Evolutionary conservation across 2,329 filamentous ascomycete genomes (phyloP).

Genomic region (Curvularia lunata): DNA sequence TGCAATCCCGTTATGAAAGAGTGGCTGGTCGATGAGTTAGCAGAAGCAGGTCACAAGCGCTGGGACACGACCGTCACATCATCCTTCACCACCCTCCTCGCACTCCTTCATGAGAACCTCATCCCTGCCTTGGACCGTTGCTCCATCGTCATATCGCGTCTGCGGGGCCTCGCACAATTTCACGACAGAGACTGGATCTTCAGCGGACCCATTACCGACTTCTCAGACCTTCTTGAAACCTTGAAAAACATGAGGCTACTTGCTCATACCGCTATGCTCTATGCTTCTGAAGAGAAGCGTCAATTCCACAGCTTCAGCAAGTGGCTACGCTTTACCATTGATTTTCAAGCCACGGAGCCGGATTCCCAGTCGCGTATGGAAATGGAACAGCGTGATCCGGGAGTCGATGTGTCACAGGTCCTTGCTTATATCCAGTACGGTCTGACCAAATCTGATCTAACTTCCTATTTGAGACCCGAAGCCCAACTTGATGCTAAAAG

Average conservation of each 20-base stretch:
- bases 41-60: conserved; percentile 78
- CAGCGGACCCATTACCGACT: conserved; percentile 55
- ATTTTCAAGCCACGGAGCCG: conserved; percentile 71
- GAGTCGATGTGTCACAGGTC: conserved; percentile 74
- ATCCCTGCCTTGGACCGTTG: conserved; percentile 86
- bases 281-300: conserved; percentile 76
- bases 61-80: conserved; percentile 89
- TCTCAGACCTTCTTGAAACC: conserved; percentile 64
- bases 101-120: conserved; percentile 83
- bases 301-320: conserved; percentile 79
- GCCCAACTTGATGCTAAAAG: conserved; percentile 39
- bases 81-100: conserved; percentile 78
- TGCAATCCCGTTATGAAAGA: conserved; percentile 77
- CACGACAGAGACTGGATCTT: conserved; percentile 69
- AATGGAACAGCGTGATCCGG: conserved; percentile 75
- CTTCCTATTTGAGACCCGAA: conserved; percentile 60
- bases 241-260: conserved; percentile 77
- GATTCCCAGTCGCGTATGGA: conserved; percentile 68
- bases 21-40: conserved; percentile 83
- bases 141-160: conserved; percentile 77
- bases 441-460: conserved; percentile 70
- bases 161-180: conserved; percentile 83
- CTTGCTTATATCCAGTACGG: conserved; percentile 78
- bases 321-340: conserved; percentile 86
- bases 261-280: conserved; percentile 73